Percentiles rank a stretch among this genome's conserved stretches.
Evolutionary conservation across 495 filamentous ascomycete species (phyloP).

Genomic region (Aspergillus diversus): DNA sequence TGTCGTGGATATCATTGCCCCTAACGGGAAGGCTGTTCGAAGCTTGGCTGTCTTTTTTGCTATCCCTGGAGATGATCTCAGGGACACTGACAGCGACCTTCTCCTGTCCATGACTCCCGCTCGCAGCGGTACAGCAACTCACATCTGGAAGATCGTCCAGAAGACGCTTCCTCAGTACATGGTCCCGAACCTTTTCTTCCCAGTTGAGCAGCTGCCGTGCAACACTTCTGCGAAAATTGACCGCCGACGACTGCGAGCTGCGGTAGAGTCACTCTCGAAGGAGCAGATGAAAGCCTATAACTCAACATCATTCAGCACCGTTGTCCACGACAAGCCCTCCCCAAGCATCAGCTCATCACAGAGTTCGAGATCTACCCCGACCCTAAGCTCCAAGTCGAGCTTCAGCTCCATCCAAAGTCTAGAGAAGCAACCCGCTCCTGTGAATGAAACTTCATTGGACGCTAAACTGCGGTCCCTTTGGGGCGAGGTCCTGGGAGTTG

Average conservation of each 20-base stretch:
- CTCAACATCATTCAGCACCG: neutral
- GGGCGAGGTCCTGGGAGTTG: neutral
- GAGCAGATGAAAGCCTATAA: constrained; percentile 45
- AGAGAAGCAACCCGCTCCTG: constrained; percentile 10
- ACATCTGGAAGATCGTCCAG: constrained; percentile 38
- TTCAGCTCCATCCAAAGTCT: neutral
- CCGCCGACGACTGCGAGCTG: constrained; percentile 54
- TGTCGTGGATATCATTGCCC: constrained; percentile 48
- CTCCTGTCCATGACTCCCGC: neutral
- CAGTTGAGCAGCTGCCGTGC: constrained; percentile 57
- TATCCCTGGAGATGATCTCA: constrained; percentile 27
- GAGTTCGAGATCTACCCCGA: neutral
- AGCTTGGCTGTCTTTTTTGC: constrained; percentile 51
- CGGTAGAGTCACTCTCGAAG: constrained; percentile 44
- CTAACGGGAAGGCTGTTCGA: constrained; percentile 38
- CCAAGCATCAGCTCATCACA: neutral
- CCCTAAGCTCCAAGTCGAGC: constrained; percentile 33
- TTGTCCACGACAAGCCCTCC: neutral
- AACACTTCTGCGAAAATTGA: constrained; percentile 64
- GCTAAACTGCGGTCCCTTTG: constrained; percentile 37
- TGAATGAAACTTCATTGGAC: constrained; percentile 35
- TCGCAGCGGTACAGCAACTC: constrained; percentile 32
- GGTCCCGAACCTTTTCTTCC: constrained; percentile 66
- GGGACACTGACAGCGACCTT: neutral
- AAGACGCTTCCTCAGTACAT: constrained; percentile 56